These are phyloP conservation scores for Gnomoniopsis sp. DNA, from an alignment of 2,329 filamentous ascomycete species.

Conservation along the genomic window DNA sequence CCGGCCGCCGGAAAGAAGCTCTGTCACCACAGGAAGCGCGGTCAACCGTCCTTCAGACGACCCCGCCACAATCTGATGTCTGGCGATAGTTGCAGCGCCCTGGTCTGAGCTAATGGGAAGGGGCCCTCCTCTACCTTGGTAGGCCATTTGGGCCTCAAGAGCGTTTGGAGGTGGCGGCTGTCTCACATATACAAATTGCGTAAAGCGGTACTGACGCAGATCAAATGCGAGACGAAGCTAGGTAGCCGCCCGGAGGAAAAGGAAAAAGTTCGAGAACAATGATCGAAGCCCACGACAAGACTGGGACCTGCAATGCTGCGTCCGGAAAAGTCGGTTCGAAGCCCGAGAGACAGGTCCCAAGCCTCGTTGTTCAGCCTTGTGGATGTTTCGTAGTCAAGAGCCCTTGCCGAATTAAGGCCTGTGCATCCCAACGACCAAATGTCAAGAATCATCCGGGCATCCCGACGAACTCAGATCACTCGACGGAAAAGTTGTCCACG, in stretches of 20 bases:
- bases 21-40: neutral
- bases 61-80: too few species aligned
- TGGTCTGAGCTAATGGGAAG: neutral
- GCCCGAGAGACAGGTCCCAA: neutral
- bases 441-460: neutral
- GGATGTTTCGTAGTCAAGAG: neutral
- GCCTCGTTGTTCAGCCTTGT: constrained; percentile 2
- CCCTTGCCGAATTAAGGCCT: neutral
- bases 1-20: neutral
- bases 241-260: neutral
- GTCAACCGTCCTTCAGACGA: neutral
- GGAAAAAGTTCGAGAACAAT: constrained; percentile 8
- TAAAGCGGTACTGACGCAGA: constrained; percentile 9
- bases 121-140: too few species aligned
- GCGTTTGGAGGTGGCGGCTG: neutral
- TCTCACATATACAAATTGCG: constrained; percentile 13
- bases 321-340: neutral
- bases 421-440: neutral
- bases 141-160: too few species aligned
- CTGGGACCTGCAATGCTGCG: neutral
- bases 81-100: neutral
- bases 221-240: constrained; percentile 8
- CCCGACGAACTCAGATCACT: too few species aligned
- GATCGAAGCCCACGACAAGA: neutral
- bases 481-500: too few species aligned